A percentile compares a stretch with the other conserved stretches of the same genome.
Conservation (phyloP, 805 yeast species). For the Saccharomycopsis sp. region DNA sequence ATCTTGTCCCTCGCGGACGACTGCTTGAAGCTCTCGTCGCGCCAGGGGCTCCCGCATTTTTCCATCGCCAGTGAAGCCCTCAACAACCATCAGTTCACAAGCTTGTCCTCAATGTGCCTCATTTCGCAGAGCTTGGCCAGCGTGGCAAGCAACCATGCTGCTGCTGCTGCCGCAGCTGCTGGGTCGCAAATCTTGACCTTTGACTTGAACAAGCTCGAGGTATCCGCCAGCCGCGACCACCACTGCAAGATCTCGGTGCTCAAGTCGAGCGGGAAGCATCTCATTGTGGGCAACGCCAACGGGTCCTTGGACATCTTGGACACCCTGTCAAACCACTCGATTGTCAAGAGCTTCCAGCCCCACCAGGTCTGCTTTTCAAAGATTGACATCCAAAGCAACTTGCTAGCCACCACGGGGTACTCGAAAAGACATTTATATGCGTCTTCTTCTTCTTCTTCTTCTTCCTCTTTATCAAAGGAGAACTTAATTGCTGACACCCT, state of each 20-base stretch:
- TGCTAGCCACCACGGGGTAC: conserved; percentile 74
- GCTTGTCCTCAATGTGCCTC: no score
- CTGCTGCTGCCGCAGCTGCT: no score
- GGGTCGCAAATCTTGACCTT: no score
- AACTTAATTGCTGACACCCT: conserved; percentile 83
- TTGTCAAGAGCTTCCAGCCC: conserved; percentile 46
- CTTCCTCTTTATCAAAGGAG: no score
- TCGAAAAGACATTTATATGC: conserved; percentile 52
- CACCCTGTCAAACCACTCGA: conserved; percentile 35
- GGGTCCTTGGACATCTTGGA: conserved; percentile 62
- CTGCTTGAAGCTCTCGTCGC: conserved; percentile 43
- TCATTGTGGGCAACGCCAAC: conserved; percentile 48
- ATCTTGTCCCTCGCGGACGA: conserved; percentile 46
- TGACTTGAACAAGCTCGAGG: conserved; percentile 33
- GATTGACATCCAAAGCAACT: conserved; percentile 55
- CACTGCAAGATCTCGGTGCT: conserved; percentile 38
- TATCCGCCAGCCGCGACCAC: conserved; percentile 34
- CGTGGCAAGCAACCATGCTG: no score
- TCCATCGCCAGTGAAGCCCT: no score
- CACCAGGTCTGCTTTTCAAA: conserved; percentile 57
- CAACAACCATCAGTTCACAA: no score
- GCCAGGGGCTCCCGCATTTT: conserved; percentile 51
- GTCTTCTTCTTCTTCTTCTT: no score
- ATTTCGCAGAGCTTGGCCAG: no score
- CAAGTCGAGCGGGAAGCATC: conserved; percentile 42